Evolutionary conservation across 2,329 filamentous ascomycete genomes (phyloP).

Genomic region (Apiospora pterosperma): DNA sequence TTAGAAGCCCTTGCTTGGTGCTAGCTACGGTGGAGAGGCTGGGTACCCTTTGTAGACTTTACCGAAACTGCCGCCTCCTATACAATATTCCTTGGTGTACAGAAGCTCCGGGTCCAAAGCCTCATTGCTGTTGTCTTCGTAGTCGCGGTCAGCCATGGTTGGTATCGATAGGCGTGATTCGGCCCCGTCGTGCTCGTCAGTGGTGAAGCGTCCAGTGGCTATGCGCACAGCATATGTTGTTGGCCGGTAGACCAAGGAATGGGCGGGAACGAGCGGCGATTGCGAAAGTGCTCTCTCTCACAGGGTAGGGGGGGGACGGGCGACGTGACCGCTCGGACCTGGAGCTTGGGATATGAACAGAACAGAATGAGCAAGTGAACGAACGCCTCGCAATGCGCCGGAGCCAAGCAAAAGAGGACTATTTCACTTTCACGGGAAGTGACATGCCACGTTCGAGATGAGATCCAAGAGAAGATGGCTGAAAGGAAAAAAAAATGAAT

Average conservation of each 20-base stretch:
- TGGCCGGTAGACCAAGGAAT: not conserved
- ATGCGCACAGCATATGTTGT: not conserved
- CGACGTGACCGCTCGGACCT: not conserved
- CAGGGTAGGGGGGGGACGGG: not conserved
- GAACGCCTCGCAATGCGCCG: not conserved
- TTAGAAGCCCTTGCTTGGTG: not conserved
- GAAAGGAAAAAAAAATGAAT: not conserved
- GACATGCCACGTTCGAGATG: not conserved
- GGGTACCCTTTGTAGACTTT: constrained; percentile 95
- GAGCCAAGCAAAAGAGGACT: not conserved
- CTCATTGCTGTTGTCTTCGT: constrained; percentile 48
- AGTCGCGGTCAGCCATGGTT: constrained; percentile 46
- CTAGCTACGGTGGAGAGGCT: not conserved
- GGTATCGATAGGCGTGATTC: not conserved
- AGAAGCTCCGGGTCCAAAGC: constrained; percentile 81
- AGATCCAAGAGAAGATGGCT: not conserved
- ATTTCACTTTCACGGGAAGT: not conserved
- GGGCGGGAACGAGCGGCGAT: not conserved
- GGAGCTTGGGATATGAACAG: not conserved
- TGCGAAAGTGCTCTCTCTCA: not conserved
- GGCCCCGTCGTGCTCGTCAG: not conserved
- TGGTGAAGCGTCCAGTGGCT: not conserved
- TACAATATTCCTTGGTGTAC: constrained; percentile 90
- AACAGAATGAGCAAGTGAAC: not conserved
- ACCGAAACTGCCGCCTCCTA: constrained; percentile 97